These are phyloP conservation scores for Chrysoporthe cubensis DNA, from an alignment of 2,329 filamentous ascomycete species.

Conservation along the genomic window DNA sequence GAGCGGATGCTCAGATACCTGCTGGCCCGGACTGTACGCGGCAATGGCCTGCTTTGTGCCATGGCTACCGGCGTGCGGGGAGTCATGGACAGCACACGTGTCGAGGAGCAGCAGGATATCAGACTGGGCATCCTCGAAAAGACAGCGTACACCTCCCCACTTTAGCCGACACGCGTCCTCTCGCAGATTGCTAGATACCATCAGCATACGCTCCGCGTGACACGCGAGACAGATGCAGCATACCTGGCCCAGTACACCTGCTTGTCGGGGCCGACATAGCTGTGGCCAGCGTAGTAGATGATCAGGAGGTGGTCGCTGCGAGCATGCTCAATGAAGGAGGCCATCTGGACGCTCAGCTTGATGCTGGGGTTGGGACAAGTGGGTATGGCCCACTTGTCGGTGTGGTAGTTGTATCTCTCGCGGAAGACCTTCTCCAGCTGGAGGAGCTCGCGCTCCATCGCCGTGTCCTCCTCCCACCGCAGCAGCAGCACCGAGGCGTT, in stretches of 20 bases:
- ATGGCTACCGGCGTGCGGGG: constrained; percentile 53
- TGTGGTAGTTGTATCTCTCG: constrained; percentile 64
- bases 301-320: constrained; percentile 64
- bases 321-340: constrained; percentile 62
- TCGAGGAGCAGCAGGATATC: constrained; percentile 67
- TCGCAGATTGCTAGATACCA: constrained; percentile 53
- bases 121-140: constrained; percentile 65
- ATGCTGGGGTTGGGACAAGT: constrained; percentile 61
- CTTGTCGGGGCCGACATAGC: constrained; percentile 60
- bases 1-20: constrained; percentile 47
- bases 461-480: constrained; percentile 64
- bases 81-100: constrained; percentile 61
- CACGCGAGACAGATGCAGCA: not conserved
- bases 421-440: constrained; percentile 61
- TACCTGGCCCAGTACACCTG: constrained; percentile 71
- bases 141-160: constrained; percentile 65
- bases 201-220: constrained; percentile 30
- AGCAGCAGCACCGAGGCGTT: constrained; percentile 64
- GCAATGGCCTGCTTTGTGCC: constrained; percentile 67
- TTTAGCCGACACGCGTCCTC: constrained; percentile 64
- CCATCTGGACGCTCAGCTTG: constrained; percentile 64
- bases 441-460: constrained; percentile 56
- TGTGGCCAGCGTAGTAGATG: constrained; percentile 67
- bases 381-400: constrained; percentile 65
- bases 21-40: constrained; percentile 59